A percentile compares a stretch with the other conserved stretches of the same genome.
Conservation (phyloP, 73 alveolate genomes). For the Symbiodinium natans region DNA sequence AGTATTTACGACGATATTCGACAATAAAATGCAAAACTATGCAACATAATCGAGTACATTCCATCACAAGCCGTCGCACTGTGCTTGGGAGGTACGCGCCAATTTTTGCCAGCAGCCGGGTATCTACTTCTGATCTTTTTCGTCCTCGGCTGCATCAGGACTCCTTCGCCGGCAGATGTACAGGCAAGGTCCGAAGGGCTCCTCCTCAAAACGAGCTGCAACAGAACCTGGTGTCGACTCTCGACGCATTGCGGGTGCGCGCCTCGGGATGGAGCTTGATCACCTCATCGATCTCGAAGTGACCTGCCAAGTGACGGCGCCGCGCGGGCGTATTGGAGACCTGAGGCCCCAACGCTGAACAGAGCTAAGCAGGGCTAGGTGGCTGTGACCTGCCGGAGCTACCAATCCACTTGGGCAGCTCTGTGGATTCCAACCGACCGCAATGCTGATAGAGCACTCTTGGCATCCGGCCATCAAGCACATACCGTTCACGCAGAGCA, state of each 20-base stretch:
- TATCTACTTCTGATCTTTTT: too few relatives aligned
- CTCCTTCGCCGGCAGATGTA: constrained; percentile 56
- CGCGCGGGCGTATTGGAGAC: constrained; percentile 55
- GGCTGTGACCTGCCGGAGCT: too few relatives aligned
- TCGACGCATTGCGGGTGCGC: too few relatives aligned
- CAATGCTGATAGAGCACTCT: too few relatives aligned
- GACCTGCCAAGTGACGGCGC: constrained; percentile 24
- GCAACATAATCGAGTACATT: too few relatives aligned
- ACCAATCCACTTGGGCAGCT: not conserved
- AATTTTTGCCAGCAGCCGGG: too few relatives aligned
- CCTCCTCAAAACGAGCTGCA: constrained; percentile 8
- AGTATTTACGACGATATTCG: too few relatives aligned
- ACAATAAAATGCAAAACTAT: too few relatives aligned
- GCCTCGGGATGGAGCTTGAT: constrained; percentile 40
- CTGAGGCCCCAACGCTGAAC: not conserved
- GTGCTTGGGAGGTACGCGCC: too few relatives aligned
- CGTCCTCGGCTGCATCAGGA: not conserved
- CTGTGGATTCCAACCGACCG: not conserved
- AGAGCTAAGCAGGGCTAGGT: too few relatives aligned
- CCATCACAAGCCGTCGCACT: too few relatives aligned
- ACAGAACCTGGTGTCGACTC: too few relatives aligned
- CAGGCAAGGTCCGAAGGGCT: constrained; percentile 71
- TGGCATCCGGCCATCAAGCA: not conserved
- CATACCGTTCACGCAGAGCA: not conserved
- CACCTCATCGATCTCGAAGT: constrained; percentile 27